phyloP scores from a whole-genome alignment of 257 asterid genomes.

The Agastache rugosa region DNA sequence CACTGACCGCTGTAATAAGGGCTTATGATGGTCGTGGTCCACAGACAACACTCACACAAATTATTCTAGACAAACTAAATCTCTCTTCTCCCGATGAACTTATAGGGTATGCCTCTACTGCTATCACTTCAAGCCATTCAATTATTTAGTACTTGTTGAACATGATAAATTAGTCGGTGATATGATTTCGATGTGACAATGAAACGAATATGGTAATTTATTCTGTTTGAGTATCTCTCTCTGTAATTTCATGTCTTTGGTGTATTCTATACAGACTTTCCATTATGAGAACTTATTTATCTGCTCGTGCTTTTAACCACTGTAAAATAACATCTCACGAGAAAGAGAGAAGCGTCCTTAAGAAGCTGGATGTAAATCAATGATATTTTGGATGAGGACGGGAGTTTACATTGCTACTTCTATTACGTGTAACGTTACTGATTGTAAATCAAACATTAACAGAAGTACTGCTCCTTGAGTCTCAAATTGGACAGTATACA shows the following conservation, averaged over 20 bases:
- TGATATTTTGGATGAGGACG: too few species aligned
- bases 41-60: slow-evolving; percentile 54
- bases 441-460: neutral
- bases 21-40: slow-evolving; percentile 94
- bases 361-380: neutral
- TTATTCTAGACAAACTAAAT: slow-evolving; percentile 53
- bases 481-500: too few species aligned
- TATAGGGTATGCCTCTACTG: slow-evolving; percentile 60
- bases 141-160: neutral
- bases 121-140: slow-evolving; percentile 10
- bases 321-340: neutral
- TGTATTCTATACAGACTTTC: neutral
- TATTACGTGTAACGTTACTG: neutral
- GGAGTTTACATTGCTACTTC: neutral
- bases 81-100: slow-evolving; percentile 88
- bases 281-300: neutral
- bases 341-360: neutral
- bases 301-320: neutral
- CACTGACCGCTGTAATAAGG: slow-evolving; percentile 79
- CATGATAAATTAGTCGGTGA: neutral
- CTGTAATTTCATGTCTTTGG: neutral
- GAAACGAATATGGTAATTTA: neutral
- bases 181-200: slow-evolving; percentile 5
- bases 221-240: neutral
- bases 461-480: neutral